Base-by-base conservation (phyloP, 331 rosid species). In the Acacia concinna region DNA sequence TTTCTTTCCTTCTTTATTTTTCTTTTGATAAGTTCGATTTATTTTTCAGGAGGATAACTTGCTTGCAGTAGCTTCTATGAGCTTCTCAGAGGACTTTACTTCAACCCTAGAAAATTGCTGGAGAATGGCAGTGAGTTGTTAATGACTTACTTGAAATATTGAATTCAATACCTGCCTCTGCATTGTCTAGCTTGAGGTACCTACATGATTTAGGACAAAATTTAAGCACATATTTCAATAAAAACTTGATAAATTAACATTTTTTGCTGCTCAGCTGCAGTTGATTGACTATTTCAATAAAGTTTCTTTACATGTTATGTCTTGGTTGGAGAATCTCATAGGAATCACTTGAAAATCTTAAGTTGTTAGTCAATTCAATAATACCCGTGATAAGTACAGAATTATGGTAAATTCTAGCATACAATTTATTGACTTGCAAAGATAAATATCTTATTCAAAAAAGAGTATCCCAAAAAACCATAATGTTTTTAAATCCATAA, bases 51-150 rank as follows among this genome's bases (percentile, higher is more conserved):
- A 47, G 75, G 97, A 94, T 79, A 91, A 80, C 79, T 70, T 86
- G 51, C 91, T 94, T 78, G 80, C 86, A 44, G 95, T 91, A 15
- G 89, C 97, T 78, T 91, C 97, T 46, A 77, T 94, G 83, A 79
- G 91, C 87, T 92, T 92, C 89, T 83, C 91, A 1, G 88, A 85
- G 85, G 86, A 86, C 76, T 92, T 94, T 80, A 32, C 88, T 76
- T 78, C 90, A 27, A 60, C 92, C 63, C 91, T 94, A 23, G 78
- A 83, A 44, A 83, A 84, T 59, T 91, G 93, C 75, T 94, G 98
- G 98, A 84, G 75, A 73, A 84, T 71, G 59, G 51, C 82, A 4
- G 98, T 94, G 76, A 87, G 98, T 85, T 72, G 27, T 63, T 69
- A 51, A 59, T 73, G n/a, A 12, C 63, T 38, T 66, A 27, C 70